phyloP scores from a whole-genome alignment of 1,139 yeast species.

The Kurtzmaniella natalensis region DNA sequence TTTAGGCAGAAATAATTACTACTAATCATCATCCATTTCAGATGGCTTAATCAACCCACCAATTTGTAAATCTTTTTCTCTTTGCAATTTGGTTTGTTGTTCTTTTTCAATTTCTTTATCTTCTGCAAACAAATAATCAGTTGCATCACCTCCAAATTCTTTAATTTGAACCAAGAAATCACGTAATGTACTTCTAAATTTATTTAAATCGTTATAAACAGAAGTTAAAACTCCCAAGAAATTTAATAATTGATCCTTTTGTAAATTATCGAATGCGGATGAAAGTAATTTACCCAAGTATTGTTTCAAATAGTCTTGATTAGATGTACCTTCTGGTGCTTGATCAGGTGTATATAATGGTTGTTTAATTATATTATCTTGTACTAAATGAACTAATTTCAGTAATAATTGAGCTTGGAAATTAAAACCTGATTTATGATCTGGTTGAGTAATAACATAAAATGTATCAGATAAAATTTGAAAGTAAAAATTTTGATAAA shows the following conservation, averaged over 20 bases:
- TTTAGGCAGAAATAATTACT: not conserved
- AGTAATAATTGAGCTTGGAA: slow-evolving; percentile 83
- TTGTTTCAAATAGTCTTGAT: slow-evolving; percentile 73
- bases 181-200: slow-evolving; percentile 82
- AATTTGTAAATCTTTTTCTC: slow-evolving; percentile 78
- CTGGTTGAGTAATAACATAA: slow-evolving; percentile 92
- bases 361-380: slow-evolving; percentile 64
- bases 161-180: slow-evolving; percentile 96
- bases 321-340: slow-evolving; percentile 82
- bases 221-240: slow-evolving; percentile 75
- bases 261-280: slow-evolving; percentile 88
- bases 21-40: slow-evolving; percentile 74
- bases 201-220: slow-evolving; percentile 67
- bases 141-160: slow-evolving; percentile 91
- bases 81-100: slow-evolving; percentile 66
- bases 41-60: slow-evolving; percentile 96
- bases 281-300: slow-evolving; percentile 78
- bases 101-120: slow-evolving; percentile 77
- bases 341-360: slow-evolving; percentile 73
- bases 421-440: slow-evolving; percentile 94
- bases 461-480: slow-evolving; percentile 89
- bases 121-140: slow-evolving; percentile 91
- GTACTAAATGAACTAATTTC: slow-evolving; percentile 78
- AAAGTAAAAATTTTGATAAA: slow-evolving; percentile 85
- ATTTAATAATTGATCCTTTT: slow-evolving; percentile 72